These are phyloP conservation scores for Paramarasmius palmivorus DNA, from an alignment of 1,284 basidiomycete genomes.

Conservation along the genomic window DNA sequence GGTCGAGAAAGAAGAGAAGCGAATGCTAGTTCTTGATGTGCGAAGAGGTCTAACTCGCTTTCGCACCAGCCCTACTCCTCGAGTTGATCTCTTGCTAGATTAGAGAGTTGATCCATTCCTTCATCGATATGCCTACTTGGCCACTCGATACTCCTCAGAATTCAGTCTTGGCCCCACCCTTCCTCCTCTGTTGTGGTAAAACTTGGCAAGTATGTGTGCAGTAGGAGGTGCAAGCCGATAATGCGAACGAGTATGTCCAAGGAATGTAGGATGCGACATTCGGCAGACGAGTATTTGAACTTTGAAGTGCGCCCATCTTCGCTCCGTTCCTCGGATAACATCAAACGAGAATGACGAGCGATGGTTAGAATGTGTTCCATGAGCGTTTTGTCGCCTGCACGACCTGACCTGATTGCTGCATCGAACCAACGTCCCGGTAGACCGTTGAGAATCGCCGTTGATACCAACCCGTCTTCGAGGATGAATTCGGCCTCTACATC, in stretches of 20 bases:
- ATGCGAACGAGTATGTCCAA: conserved; percentile 4
- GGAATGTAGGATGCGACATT: conserved; percentile 1
- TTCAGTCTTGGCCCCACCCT: background rate
- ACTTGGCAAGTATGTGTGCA: background rate
- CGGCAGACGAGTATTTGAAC: conserved; percentile 1
- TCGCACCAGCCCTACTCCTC: conserved; percentile 3
- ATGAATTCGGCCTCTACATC: background rate
- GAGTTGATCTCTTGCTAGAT: background rate
- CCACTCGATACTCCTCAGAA: background rate
- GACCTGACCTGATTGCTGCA: background rate
- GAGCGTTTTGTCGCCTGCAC: conserved; percentile 1
- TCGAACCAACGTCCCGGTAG: background rate
- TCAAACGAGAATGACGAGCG: conserved; percentile 1
- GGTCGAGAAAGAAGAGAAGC: background rate
- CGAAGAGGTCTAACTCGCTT: background rate
- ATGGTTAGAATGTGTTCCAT: background rate
- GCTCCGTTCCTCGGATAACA: background rate
- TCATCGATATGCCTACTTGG: background rate
- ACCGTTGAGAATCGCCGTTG: conserved; percentile 1
- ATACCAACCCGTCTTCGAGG: background rate
- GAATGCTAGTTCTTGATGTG: background rate
- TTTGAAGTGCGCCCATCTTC: background rate
- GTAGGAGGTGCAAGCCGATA: background rate
- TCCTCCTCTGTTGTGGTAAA: background rate
- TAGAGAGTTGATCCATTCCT: conserved; percentile 1